Evolutionary conservation across 225 moss, liverwort and hornwort genomes (phyloP).

Genomic region (Pseudoscleropodium purum): DNA sequence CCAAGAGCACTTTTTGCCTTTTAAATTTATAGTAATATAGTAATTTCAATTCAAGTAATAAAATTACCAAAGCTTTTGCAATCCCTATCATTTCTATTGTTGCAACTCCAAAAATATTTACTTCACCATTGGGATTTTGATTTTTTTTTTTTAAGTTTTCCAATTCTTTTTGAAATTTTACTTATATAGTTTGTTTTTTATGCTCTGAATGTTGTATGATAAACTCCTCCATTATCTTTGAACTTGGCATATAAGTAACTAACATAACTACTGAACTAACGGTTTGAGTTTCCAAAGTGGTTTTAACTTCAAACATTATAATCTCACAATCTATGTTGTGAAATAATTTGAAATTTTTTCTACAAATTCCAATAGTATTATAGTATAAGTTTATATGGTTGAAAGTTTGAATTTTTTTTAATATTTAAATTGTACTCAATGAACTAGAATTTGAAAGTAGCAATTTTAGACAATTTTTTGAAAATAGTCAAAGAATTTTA

Average conservation of each 20-base stretch:
- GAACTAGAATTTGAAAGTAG: not conserved
- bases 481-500: not conserved
- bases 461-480: not conserved
- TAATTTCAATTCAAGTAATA: no score
- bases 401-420: not conserved
- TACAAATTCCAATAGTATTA: no score
- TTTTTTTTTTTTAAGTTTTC: no score
- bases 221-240: not conserved
- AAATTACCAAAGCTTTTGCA: no score
- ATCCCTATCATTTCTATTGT: no score
- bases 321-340: fast-evolving
- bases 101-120: no score
- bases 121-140: not conserved
- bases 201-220: not conserved
- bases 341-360: not conserved
- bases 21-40: no score
- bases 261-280: not conserved
- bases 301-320: not conserved
- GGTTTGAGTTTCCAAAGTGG: fast-evolving
- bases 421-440: not conserved
- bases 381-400: not conserved
- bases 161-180: not conserved
- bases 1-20: no score
- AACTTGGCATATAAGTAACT: not conserved
- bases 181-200: not conserved